Percentiles rank a stretch among this genome's conserved stretches.
Conservation (phyloP, 352 stramenopile species). For the Globisporangium cylindrosporum region DNA sequence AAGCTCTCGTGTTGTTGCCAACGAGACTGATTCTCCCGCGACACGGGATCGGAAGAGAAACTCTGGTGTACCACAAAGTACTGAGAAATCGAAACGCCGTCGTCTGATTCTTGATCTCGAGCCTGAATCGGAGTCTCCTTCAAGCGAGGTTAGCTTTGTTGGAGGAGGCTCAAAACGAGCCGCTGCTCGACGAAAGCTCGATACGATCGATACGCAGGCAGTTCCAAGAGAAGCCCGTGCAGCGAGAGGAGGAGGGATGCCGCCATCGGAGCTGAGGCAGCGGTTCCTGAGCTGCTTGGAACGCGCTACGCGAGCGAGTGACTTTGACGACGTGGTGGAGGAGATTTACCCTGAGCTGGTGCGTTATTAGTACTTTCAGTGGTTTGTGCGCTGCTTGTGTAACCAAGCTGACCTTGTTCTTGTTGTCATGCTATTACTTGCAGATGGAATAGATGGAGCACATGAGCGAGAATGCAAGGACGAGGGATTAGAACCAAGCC, state of each 20-base stretch:
- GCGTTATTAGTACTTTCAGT: neutral
- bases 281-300: constrained; percentile 18
- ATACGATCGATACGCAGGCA: neutral
- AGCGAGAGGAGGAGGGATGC: constrained; percentile 10
- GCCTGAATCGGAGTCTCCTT: constrained; percentile 13
- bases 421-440: neutral
- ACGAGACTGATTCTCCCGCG: neutral
- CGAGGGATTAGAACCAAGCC: too few species aligned
- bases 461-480: too few species aligned
- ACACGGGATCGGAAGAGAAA: constrained; percentile 11
- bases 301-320: constrained; percentile 10
- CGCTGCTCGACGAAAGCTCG: constrained; percentile 3
- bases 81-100: constrained; percentile 17
- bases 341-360: constrained; percentile 42
- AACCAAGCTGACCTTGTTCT: neutral
- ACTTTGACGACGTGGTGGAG: constrained; percentile 42
- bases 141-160: constrained; percentile 11
- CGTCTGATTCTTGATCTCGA: constrained; percentile 16
- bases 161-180: neutral
- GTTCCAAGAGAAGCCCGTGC: neutral
- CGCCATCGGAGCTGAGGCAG: constrained; percentile 8
- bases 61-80: neutral
- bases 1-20: constrained; percentile 9
- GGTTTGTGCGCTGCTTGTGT: neutral
- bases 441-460: constrained; percentile 4